These are phyloP conservation scores for Rhodamnia argentea DNA, from an alignment of 345 rosid genomes.

Conservation along the genomic window DNA sequence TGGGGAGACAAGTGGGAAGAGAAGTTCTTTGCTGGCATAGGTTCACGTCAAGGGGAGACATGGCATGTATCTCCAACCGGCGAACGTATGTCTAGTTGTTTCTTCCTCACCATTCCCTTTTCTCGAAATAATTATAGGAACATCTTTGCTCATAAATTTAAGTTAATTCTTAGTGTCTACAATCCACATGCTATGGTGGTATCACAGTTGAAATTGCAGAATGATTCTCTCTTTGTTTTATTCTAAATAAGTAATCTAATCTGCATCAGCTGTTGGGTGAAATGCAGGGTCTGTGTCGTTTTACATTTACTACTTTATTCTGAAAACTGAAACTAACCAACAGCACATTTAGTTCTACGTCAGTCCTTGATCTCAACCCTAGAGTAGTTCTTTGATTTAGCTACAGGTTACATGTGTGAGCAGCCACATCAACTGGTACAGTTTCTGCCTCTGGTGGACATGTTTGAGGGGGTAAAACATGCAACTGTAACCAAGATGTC, in stretches of 20 bases:
- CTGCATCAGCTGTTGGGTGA: not conserved
- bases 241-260: not conserved
- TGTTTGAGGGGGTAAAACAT: not conserved
- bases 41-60: conserved; percentile 98
- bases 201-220: not conserved
- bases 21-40: conserved; percentile 87
- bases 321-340: not conserved
- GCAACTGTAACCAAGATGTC: not conserved
- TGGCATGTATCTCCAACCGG: conserved; percentile 89
- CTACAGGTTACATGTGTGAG: not conserved
- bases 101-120: not conserved
- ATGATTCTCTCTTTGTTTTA: not conserved
- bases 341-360: not conserved
- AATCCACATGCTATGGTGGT: not conserved
- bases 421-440: not conserved
- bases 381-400: not conserved
- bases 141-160: not conserved
- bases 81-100: conserved; percentile 46
- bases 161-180: not conserved
- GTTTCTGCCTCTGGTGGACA: not conserved
- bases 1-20: conserved; percentile 99
- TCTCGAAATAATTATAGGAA: not conserved
- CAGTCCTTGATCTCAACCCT: not conserved
- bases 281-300: not conserved
- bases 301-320: not conserved